Conservation (phyloP, 495 filamentous ascomycete genomes). For the Ramalina peruviana region DNA sequence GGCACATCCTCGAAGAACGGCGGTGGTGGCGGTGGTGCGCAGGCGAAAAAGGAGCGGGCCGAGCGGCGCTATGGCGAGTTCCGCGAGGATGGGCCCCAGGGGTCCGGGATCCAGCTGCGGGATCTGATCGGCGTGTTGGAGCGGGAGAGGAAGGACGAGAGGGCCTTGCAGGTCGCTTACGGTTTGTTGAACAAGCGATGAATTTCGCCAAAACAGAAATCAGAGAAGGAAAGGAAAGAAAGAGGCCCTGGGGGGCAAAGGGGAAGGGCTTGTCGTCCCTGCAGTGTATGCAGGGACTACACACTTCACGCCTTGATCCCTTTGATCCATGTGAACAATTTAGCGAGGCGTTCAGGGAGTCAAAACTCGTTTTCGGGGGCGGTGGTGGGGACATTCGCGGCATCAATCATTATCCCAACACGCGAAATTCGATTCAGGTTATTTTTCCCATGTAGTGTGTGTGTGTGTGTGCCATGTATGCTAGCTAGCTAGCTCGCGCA, state of each 20-base stretch:
- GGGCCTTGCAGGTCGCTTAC: conserved; percentile 12
- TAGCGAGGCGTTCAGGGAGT: conserved; percentile 12
- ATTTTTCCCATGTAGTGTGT: too few relatives aligned
- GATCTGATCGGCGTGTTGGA: conserved; percentile 39
- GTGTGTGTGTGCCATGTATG: background rate
- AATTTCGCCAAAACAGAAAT: background rate
- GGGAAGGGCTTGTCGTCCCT: too few relatives aligned
- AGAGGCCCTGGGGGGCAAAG: too few relatives aligned
- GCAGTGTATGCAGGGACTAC: too few relatives aligned
- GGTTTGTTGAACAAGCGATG: background rate
- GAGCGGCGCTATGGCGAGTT: conserved; percentile 25
- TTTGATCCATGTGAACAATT: background rate
- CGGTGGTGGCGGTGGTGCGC: background rate
- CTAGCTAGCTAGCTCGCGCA: background rate
- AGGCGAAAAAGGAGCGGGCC: conserved; percentile 1
- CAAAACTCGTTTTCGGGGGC: background rate
- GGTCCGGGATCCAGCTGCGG: conserved; percentile 32
- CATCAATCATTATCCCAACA: too few relatives aligned
- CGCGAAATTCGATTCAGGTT: too few relatives aligned
- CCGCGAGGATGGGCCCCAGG: conserved; percentile 35
- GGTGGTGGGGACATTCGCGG: too few relatives aligned
- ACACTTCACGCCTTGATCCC: too few relatives aligned
- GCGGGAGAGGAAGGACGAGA: conserved; percentile 26
- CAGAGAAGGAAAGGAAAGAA: too few relatives aligned
- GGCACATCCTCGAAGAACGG: conserved; percentile 1